Base-by-base conservation (phyloP, 148 eudicot species). In the Salicornia ramosissima region DNA sequence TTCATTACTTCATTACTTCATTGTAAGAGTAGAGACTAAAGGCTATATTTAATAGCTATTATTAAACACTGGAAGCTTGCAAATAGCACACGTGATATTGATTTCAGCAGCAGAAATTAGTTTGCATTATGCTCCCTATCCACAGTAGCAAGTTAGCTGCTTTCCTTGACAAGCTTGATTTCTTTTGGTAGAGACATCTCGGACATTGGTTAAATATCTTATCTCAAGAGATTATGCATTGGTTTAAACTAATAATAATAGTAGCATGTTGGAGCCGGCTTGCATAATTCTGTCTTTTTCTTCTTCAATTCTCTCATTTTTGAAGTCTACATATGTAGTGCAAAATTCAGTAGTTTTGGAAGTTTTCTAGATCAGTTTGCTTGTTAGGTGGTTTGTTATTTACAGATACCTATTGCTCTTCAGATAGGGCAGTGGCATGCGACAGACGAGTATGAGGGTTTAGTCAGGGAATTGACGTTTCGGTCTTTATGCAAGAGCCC, bases 371-470 rank as follows among this genome's bases (percentile, higher is more conserved):
- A 36, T 36, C 40, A 4, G 4, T 36, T 36, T 4, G 40, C 5
- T 36, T 36, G 69, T 24, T 36, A 42, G 45, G 46, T 30, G 49
- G 9, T 67, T 52, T 39, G 18, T 58, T 24, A 25, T 33, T 77
- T 62, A 71, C 54, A n/a, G 51, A 26, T 21, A 34, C 14, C 54
- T 50, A 55, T 68, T 51, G 57, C 24, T 63, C 58, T 72, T 39
- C 77, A 92, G 98, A 76, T 90, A 68, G 98, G 98, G 45, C 83
- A 76, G 70, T 90, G 96, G 96, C 90, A 90, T 85, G 75, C 85
- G 19, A 87, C 90, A 62, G 92, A 88, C 56, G 96, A 93, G 62
- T 90, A 86, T 71, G 90, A 88, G 49, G 98, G 98, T 62, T 87
- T 90, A 80, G 92, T 93, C 64, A 88, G 98, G 81, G 98, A 93